Evolutionary conservation across 176 grass and related monocot species (phyloP).

Genomic region (Saccharum spontaneum): DNA sequence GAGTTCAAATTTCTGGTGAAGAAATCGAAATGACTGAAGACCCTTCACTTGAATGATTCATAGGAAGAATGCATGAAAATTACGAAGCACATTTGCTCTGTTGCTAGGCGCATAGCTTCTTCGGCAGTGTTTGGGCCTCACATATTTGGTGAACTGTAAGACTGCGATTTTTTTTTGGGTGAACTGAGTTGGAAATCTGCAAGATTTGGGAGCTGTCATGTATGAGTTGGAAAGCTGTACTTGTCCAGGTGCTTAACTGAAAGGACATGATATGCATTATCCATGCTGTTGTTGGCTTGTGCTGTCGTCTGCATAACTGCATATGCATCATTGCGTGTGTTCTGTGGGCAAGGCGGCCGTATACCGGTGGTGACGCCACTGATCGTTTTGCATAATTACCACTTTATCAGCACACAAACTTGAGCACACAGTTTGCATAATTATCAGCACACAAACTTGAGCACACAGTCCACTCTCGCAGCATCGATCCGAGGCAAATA

Average conservation of each 20-base stretch:
- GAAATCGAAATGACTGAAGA: neutral
- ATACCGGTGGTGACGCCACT: neutral
- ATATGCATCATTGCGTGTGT: neutral
- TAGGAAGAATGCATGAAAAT: neutral
- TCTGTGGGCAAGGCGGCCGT: neutral
- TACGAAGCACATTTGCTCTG: neutral
- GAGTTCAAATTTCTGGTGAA: neutral
- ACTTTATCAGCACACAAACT: neutral
- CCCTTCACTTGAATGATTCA: neutral
- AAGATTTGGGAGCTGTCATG: too few relatives aligned
- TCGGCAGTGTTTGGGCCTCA: neutral
- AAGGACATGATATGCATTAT: neutral
- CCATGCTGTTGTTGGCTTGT: too few relatives aligned
- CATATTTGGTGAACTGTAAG: neutral
- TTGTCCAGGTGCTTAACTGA: too few relatives aligned
- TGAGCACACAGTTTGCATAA: neutral
- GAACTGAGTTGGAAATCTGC: neutral
- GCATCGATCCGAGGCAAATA: neutral
- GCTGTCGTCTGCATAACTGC: too few relatives aligned
- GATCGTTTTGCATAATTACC: neutral
- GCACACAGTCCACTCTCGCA: neutral
- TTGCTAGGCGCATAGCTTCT: neutral
- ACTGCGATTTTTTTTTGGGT: neutral
- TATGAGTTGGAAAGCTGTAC: too few relatives aligned
- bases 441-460: too few relatives aligned